Conservation (phyloP, 805 yeast genomes). For the Metschnikowia rubicola region DNA sequence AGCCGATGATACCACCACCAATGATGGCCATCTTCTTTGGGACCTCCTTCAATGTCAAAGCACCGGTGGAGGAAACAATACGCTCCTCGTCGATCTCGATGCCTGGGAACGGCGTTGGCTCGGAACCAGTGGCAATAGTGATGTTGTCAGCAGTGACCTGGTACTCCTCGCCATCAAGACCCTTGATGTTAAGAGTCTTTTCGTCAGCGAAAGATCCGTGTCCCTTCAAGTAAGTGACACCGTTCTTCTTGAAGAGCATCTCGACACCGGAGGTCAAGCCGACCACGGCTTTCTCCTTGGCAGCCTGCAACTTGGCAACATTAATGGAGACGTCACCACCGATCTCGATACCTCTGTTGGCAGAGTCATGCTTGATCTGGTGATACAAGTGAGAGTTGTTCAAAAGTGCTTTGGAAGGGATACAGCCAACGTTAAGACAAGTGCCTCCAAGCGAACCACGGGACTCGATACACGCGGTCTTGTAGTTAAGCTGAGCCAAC, state of each 20-base stretch:
- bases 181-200: constrained; percentile 71
- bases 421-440: constrained; percentile 97
- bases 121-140: constrained; percentile 97
- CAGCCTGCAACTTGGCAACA: constrained; percentile 76
- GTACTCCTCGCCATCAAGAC: constrained; percentile 81
- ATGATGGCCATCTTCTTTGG: constrained; percentile 91
- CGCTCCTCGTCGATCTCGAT: constrained; percentile 94
- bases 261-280: constrained; percentile 94
- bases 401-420: constrained; percentile 92
- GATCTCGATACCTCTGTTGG: constrained; percentile 86
- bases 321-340: constrained; percentile 68
- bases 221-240: constrained; percentile 93
- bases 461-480: constrained; percentile 96
- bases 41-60: constrained; percentile 75
- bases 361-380: constrained; percentile 80
- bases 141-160: constrained; percentile 77
- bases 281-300: constrained; percentile 86
- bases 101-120: constrained; percentile 98
- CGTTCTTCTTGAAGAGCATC: constrained; percentile 91
- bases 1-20: constrained; percentile 99
- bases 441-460: constrained; percentile 98
- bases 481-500: constrained; percentile 92
- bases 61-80: constrained; percentile 95
- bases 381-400: constrained; percentile 95
- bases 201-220: constrained; percentile 84